These are phyloP conservation scores for Rhazya stricta DNA, from an alignment of 257 asterid genomes.

Conservation along the genomic window DNA sequence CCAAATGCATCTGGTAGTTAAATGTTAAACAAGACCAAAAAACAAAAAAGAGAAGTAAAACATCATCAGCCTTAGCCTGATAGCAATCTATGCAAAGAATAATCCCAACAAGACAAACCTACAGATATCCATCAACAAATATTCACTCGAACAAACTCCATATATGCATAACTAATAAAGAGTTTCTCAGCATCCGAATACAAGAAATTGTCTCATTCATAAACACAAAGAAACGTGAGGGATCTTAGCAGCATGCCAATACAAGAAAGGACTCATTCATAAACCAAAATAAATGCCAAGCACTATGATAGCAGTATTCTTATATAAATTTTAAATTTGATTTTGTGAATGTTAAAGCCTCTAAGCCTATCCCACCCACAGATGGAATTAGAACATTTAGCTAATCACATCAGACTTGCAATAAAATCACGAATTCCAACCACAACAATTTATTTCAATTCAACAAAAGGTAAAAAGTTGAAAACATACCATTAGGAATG, in stretches of 20 bases:
- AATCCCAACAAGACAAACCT: not conserved
- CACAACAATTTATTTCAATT: not conserved
- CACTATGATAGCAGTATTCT: not conserved
- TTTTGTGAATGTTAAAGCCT: not conserved
- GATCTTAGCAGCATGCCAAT: not conserved
- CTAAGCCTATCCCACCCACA: not conserved
- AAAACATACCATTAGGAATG: slow-evolving; percentile 72
- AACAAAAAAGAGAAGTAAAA: not conserved
- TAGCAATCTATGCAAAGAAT: not conserved
- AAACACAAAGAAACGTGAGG: not conserved
- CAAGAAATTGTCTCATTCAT: not conserved
- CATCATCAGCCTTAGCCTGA: not conserved
- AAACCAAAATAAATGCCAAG: not conserved
- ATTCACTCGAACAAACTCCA: not conserved
- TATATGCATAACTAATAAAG: not conserved
- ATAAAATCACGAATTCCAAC: not conserved
- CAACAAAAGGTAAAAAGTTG: slow-evolving; percentile 1
- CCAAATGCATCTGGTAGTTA: not conserved
- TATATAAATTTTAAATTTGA: not conserved
- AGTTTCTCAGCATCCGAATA: not conserved
- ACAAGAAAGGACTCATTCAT: not conserved
- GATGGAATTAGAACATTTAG: not conserved
- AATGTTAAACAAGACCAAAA: not conserved
- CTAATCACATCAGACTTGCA: not conserved
- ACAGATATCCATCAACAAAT: not conserved